Evolutionary conservation across 2,329 filamentous ascomycete species (phyloP), one percentile per base, ranked within the genome.

Genomic region (Exophiala alcalophila): DNA sequence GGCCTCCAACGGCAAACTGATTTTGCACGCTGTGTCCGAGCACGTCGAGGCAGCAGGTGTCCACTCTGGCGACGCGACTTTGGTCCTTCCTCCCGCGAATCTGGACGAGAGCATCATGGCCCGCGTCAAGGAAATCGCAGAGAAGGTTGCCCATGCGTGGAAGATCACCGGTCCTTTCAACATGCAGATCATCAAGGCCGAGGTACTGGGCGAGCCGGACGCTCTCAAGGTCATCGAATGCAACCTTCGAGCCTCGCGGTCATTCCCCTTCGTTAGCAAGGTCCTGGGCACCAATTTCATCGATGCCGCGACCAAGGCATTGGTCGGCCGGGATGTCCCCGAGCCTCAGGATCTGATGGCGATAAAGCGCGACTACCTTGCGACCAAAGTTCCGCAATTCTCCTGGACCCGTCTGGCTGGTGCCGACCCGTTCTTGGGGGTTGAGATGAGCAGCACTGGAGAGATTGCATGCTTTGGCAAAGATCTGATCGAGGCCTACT

Each of bases 391-490:
- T 36, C 90, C 92, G 16, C 92, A 98, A 68, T 98, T 98, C 79
- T 92, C 87, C 9, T 98, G 92, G 92, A 97, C 92, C 50, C 87
- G 92, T 75, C 82, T 98, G 45, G 91, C 92, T 33, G 92, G 92
- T 58, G 92, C 92, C 37, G 92, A 98, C 62, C 92, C 92, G 41
- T 97, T 94, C 80, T 79, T 98, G 49, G 92, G 92, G 47, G 92
- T 98, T 44, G 92, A 98, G 71, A 98, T 98, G 92, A 76, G 88
- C 30, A 89, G 83, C 54, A 98, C 92, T 12, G 92, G 92, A 67
- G 92, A 98, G 71, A 95, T 98, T 77, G 92, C 92, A 55, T 97
- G 92, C 74, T 98, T 98, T 70, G 92, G 92, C 53, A 95, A 92
- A 73, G 77, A 96, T 61, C 79, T 98, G 8, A 77, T 97, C 35